These are phyloP conservation scores for Cryphonectria japonica DNA, from an alignment of 2,329 filamentous ascomycete genomes.

Conservation along the genomic window DNA sequence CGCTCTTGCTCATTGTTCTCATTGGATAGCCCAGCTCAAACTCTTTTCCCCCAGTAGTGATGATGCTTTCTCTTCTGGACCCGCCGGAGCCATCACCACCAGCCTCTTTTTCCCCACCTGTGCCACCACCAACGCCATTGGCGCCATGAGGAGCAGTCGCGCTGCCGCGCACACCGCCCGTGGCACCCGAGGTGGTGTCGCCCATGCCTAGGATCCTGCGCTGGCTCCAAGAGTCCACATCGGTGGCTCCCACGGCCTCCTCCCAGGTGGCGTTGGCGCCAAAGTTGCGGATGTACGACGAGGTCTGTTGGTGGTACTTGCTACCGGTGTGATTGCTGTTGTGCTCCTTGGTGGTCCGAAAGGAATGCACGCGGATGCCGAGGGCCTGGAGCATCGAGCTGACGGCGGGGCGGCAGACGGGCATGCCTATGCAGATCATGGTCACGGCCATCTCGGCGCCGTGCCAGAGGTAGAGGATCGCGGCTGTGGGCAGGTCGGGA, in stretches of 20 bases:
- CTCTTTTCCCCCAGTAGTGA: slow-evolving; percentile 12
- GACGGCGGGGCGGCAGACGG: slow-evolving; percentile 27
- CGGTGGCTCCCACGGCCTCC: slow-evolving; percentile 8
- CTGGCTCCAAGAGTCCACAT: slow-evolving; percentile 27
- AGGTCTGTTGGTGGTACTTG: slow-evolving; percentile 12
- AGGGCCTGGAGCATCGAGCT: slow-evolving; percentile 22
- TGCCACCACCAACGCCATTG: background rate
- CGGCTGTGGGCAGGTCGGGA: slow-evolving; percentile 3
- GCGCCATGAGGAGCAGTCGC: background rate
- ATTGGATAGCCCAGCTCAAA: slow-evolving; percentile 16
- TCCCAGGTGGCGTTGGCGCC: slow-evolving; percentile 18
- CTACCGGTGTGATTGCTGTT: slow-evolving; percentile 3
- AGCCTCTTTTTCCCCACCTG: background rate
- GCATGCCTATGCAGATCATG: slow-evolving; percentile 30
- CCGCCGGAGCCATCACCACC: background rate
- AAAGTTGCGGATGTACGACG: slow-evolving; percentile 20
- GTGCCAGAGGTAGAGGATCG: slow-evolving; percentile 29
- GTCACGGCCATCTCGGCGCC: slow-evolving; percentile 30
- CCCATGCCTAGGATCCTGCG: slow-evolving; percentile 23
- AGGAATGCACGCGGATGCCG: slow-evolving; percentile 20
- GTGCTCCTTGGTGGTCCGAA: slow-evolving; percentile 12
- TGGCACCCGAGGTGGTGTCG: slow-evolving; percentile 12
- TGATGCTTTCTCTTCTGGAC: background rate
- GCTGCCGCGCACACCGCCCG: background rate
- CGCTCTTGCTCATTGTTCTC: slow-evolving; percentile 22